Evolutionary conservation across 2,329 filamentous ascomycete genomes (phyloP).

Genomic region (Fusarium coffeatum): DNA sequence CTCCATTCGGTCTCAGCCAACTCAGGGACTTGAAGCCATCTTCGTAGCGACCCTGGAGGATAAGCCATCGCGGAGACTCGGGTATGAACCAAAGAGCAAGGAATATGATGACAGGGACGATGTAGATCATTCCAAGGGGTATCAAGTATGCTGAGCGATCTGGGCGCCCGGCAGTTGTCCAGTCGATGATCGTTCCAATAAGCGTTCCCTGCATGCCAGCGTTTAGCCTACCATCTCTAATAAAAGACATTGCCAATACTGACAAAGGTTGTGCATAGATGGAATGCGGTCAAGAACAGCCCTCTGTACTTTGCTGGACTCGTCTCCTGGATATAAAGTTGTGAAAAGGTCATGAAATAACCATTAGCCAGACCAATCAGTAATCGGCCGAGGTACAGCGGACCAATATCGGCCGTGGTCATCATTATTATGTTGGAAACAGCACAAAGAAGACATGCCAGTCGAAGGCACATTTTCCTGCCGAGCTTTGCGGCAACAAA

Average conservation of each 20-base stretch:
- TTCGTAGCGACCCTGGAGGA: constrained; percentile 36
- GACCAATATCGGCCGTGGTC: constrained; percentile 34
- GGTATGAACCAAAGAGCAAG: constrained; percentile 33
- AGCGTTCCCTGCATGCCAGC: constrained; percentile 24
- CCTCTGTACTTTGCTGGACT: constrained; percentile 42
- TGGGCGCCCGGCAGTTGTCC: constrained; percentile 36
- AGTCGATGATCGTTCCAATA: constrained; percentile 40
- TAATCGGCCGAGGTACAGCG: constrained; percentile 32
- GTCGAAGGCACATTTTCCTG: constrained; percentile 31
- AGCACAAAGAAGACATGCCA: constrained; percentile 38
- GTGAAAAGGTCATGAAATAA: constrained; percentile 43
- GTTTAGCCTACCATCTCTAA: neutral
- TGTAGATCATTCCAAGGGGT: constrained; percentile 37
- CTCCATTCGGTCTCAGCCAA: constrained; percentile 26
- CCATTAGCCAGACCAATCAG: constrained; percentile 41
- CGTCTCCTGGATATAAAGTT: constrained; percentile 40
- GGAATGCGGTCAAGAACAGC: constrained; percentile 38
- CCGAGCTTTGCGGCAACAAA: constrained; percentile 34
- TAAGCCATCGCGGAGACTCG: constrained; percentile 40
- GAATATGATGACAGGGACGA: constrained; percentile 29
- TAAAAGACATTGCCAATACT: neutral
- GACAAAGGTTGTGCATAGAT: constrained; percentile 40
- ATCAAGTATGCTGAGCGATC: constrained; percentile 40
- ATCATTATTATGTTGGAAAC: constrained; percentile 43
- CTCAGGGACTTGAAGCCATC: constrained; percentile 31